phyloP scores from a whole-genome alignment of 2,329 filamentous ascomycete genomes.

The Fusarium liriodendri region DNA sequence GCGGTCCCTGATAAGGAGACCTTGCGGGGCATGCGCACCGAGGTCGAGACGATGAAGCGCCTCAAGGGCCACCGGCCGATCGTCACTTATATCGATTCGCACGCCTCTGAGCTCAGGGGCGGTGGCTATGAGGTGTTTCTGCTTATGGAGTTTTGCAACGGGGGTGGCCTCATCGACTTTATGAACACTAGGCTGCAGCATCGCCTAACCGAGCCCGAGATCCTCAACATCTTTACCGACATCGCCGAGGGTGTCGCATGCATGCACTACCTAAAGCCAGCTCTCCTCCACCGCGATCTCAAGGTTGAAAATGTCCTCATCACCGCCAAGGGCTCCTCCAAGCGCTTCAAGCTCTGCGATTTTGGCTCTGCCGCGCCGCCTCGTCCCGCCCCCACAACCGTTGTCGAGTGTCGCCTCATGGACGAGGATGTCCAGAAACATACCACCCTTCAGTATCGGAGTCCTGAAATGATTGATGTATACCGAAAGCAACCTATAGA shows the following conservation, averaged over 20 bases:
- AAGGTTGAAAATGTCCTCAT: constrained; percentile 99
- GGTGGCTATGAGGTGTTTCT: constrained; percentile 98
- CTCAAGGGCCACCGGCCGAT: constrained; percentile 96
- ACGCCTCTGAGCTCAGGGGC: constrained; percentile 91
- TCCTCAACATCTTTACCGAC: constrained; percentile 95
- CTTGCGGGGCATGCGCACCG: constrained; percentile 94
- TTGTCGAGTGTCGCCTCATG: constrained; percentile 88
- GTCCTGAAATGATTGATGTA: constrained; percentile 98
- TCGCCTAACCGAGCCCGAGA: constrained; percentile 95
- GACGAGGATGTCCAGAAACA: constrained; percentile 98
- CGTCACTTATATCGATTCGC: constrained; percentile 98
- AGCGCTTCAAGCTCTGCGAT: constrained; percentile 95
- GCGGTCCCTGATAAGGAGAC: constrained; percentile 96
- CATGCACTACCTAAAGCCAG: constrained; percentile 98
- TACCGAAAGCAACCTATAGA: constrained; percentile 97
- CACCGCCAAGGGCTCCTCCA: constrained; percentile 71
- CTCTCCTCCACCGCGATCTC: constrained; percentile 90
- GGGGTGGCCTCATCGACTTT: constrained; percentile 96
- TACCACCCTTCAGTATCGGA: constrained; percentile 96
- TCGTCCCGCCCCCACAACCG: constrained; percentile 84
- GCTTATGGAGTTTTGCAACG: constrained; percentile 97
- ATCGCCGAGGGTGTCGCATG: constrained; percentile 96
- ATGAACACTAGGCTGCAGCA: constrained; percentile 99
- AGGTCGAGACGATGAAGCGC: constrained; percentile 99
- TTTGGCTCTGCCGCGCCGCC: constrained; percentile 93